phyloP scores from a whole-genome alignment of 208 protist species.

The Trichomonas gallinae region DNA sequence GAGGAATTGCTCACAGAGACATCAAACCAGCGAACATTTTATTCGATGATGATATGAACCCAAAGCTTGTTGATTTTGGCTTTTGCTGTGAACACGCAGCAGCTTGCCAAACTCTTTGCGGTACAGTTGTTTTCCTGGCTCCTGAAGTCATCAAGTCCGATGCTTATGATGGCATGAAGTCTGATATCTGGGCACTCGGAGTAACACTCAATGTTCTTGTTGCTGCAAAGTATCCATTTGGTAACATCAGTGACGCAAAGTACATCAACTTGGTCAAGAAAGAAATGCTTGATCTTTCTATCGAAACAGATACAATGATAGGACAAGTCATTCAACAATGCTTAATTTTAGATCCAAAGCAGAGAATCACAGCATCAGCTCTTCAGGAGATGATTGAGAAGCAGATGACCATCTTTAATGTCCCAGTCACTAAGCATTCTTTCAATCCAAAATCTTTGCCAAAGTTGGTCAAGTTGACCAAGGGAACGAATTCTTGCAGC shows the following conservation, averaged over 20 bases:
- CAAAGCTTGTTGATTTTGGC: not conserved
- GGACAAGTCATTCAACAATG: not conserved
- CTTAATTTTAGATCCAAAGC: not conserved
- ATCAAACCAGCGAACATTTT: not conserved
- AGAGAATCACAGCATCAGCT: not conserved
- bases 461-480: too few species aligned
- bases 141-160: not conserved
- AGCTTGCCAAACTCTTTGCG: not conserved
- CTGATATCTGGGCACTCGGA: not conserved
- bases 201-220: not conserved
- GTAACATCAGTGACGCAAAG: not conserved
- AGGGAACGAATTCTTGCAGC: too few species aligned
- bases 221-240: not conserved
- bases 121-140: not conserved
- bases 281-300: not conserved
- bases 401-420: too few species aligned
- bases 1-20: not conserved
- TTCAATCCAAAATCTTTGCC: too few species aligned
- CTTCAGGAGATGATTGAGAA: too few species aligned
- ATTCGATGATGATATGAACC: not conserved
- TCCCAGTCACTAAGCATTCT: too few species aligned
- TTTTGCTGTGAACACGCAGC: not conserved
- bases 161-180: not conserved
- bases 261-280: not conserved
- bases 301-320: not conserved